Evolutionary conservation across 2,329 filamentous ascomycete species (phyloP).

Genomic region (Aspergillus latus): DNA sequence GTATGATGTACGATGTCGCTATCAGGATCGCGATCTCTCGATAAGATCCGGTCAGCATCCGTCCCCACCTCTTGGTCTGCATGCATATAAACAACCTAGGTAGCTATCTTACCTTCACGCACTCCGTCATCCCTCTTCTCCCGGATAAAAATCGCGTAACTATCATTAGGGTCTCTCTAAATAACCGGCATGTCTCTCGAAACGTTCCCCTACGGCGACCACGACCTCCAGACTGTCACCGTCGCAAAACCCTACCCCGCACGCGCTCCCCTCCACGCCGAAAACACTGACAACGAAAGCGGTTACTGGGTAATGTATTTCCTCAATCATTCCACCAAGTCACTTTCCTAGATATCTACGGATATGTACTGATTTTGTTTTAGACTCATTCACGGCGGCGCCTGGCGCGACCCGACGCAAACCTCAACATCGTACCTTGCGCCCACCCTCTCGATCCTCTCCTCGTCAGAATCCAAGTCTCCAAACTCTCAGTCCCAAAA

Average conservation of each 20-base stretch:
- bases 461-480: conserved; percentile 12
- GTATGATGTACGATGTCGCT: not conserved
- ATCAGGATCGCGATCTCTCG: not conserved
- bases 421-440: conserved; percentile 37
- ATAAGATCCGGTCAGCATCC: not conserved
- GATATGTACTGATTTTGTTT: not conserved
- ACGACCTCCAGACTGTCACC: conserved; percentile 36
- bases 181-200: conserved; percentile 8
- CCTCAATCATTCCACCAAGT: too few relatives aligned
- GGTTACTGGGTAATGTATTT: conserved; percentile 44
- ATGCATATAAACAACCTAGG: not conserved
- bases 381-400: conserved; percentile 51
- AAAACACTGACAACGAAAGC: conserved; percentile 9
- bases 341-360: not conserved
- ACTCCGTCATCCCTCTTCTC: not conserved
- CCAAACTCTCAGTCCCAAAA: conserved; percentile 12
- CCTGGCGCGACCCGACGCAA: conserved; percentile 49
- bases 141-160: not conserved
- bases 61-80: not conserved
- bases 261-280: not conserved
- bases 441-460: conserved; percentile 35
- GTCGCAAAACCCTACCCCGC: conserved; percentile 27
- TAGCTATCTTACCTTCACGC: not conserved
- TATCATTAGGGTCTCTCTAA: not conserved
- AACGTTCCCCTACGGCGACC: conserved; percentile 30